Evolutionary conservation across 1,284 basidiomycete genomes (phyloP), one percentile per base, ranked within the genome.

Genomic region (Dichomitus squalens): DNA sequence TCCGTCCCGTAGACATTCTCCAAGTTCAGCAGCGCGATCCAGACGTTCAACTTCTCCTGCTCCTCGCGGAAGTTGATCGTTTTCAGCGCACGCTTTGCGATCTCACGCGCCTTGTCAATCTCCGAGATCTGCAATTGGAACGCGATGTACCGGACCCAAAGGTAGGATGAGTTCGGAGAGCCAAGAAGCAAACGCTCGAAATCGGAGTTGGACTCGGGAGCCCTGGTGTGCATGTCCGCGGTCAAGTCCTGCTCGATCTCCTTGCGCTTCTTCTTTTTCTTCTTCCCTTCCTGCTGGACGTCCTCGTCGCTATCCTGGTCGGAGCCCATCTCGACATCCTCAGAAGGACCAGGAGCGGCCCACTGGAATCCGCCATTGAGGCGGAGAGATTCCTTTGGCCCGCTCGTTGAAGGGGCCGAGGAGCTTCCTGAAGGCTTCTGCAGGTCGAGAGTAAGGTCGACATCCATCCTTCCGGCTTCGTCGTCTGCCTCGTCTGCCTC

Each of bases 81-180:
- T 68, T 87, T 81, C 59, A 97, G 78, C 4, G 96, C 97, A 29
- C 94, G 87, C 52, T 85, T 83, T 16, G 88, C 96, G 48, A 96
- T 89, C 69, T 90, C 86, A 35, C 96, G 86, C 14, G 96, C 97
- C 74, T 95, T 95, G 66, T 96, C 95, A 43, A 98, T 81, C 74
- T 99, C 96, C 41, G 95, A 95, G 14, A 99, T 85, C 66, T 96
- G 94, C 4, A 99, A 80, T 64, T 96, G 93, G 85, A 98, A 97
- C 5, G 96, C 96, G 94, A 99, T 98, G 74, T 96, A 99, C 73
- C 98, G 96, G 60, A 99, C 91, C 97, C 97, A 99, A 39, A 99
- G 82, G 76, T 90, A 98, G 0, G 98, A 99, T 12, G 95, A 98
- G 73, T 98, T 95, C 4, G 97, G 97, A 0, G 96, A 96, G n/a